A percentile compares a stretch with the other conserved stretches of the same genome.
phyloP scores from a whole-genome alignment of 2,329 filamentous ascomycete genomes.

The Rhynchosporium graminicola region DNA sequence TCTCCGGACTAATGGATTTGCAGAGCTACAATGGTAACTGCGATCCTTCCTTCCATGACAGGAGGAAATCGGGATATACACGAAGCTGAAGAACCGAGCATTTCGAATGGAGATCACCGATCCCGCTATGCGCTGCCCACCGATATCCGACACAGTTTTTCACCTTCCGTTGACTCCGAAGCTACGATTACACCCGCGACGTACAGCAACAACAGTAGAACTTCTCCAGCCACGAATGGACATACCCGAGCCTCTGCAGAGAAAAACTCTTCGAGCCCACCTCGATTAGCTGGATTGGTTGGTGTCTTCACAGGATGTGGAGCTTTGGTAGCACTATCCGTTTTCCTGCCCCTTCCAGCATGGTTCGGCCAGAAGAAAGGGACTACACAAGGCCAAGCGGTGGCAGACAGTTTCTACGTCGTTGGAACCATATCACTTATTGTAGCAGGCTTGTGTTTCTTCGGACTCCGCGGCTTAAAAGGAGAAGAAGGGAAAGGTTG shows the following conservation, averaged over 20 bases:
- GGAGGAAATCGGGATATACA: slow-evolving; percentile 42
- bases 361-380: slow-evolving; percentile 71
- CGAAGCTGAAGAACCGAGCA: slow-evolving; percentile 20
- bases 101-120: slow-evolving; percentile 28
- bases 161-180: slow-evolving; percentile 72
- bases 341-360: slow-evolving; percentile 87
- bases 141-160: slow-evolving; percentile 57
- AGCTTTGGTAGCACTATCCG: slow-evolving; percentile 75
- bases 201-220: slow-evolving; percentile 39
- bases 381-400: slow-evolving; percentile 71
- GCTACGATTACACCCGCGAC: slow-evolving; percentile 71
- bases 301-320: slow-evolving; percentile 92
- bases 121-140: slow-evolving; percentile 27
- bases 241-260: slow-evolving; percentile 24
- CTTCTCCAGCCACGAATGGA: slow-evolving; percentile 16
- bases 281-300: slow-evolving; percentile 80
- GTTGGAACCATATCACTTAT: slow-evolving; percentile 72
- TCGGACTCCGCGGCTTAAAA: slow-evolving; percentile 68
- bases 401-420: slow-evolving; percentile 84
- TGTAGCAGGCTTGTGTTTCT: slow-evolving; percentile 73
- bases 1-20: neutral
- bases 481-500: slow-evolving; percentile 81
- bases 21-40: slow-evolving; percentile 94
- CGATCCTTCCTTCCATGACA: slow-evolving; percentile 76
- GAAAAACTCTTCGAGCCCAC: slow-evolving; percentile 47